Evolutionary conservation across 768 basidiomycete species (phyloP).

Genomic region (Coprinopsis marcescibilis): DNA sequence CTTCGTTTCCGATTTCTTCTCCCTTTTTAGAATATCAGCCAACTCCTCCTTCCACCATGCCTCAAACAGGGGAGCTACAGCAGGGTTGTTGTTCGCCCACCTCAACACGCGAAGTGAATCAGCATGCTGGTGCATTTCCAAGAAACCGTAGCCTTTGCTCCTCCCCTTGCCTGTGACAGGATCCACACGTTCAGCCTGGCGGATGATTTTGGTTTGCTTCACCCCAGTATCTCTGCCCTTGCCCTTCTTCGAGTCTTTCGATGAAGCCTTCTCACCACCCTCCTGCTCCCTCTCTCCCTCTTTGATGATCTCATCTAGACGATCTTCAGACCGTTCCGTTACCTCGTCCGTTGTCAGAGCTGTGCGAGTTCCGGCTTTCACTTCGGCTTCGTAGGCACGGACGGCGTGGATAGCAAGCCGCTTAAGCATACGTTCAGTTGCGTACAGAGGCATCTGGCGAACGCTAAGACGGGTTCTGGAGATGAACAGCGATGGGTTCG

Average conservation of each 20-base stretch:
- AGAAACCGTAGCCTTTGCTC: conserved; percentile 92
- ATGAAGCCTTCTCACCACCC: conserved; percentile 24
- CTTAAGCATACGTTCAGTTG: conserved; percentile 84
- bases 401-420: conserved; percentile 80
- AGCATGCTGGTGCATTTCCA: conserved; percentile 83
- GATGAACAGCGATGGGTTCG: conserved; percentile 91
- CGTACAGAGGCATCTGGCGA: conserved; percentile 87
- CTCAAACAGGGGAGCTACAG: conserved; percentile 56
- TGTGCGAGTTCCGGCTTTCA: conserved; percentile 53
- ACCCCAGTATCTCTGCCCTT: conserved; percentile 37
- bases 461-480: conserved; percentile 92
- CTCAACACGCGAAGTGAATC: conserved; percentile 88
- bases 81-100: conserved; percentile 90
- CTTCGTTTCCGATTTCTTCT: conserved; percentile 52
- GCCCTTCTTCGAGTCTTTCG: conserved; percentile 20
- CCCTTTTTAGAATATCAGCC: conserved; percentile 50
- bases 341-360: conserved; percentile 71
- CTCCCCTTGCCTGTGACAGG: conserved; percentile 79
- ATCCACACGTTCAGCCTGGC: conserved; percentile 86
- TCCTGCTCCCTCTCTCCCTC: conserved; percentile 40
- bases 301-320: conserved; percentile 23
- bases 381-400: conserved; percentile 75
- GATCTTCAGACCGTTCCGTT: conserved; percentile 28
- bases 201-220: conserved; percentile 88
- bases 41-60: conserved; percentile 86